Conservation (phyloP, 139 green algal species). For the Coccomyxa sp. region DNA sequence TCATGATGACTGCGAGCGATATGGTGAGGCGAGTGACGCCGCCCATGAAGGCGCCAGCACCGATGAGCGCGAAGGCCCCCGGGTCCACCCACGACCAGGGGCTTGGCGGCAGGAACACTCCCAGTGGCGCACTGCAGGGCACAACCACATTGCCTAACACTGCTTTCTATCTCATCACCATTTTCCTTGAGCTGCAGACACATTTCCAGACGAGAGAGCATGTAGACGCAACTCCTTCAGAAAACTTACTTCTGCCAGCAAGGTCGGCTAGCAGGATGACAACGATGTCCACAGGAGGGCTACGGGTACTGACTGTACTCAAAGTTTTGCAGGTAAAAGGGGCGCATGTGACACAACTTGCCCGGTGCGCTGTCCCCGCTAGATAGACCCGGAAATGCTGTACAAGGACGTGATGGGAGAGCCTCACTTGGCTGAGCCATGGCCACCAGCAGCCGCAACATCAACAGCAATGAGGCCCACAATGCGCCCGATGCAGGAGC, state of each 20-base stretch:
- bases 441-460: slow-evolving; percentile 4
- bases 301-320: too few relatives aligned
- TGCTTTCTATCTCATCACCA: too few relatives aligned
- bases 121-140: slow-evolving; percentile 35
- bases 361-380: too few relatives aligned
- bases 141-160: neutral
- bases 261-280: too few relatives aligned
- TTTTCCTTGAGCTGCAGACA: neutral
- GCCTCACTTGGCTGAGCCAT: neutral
- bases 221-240: too few relatives aligned
- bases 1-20: slow-evolving; percentile 85
- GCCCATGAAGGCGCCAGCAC: slow-evolving; percentile 86
- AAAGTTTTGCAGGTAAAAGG: too few relatives aligned
- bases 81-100: slow-evolving; percentile 84
- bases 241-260: too few relatives aligned
- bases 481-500: slow-evolving; percentile 56
- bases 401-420: neutral
- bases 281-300: too few relatives aligned
- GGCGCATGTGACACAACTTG: too few relatives aligned
- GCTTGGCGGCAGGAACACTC: slow-evolving; percentile 51
- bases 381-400: too few relatives aligned
- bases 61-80: slow-evolving; percentile 83
- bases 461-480: neutral
- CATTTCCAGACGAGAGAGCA: neutral
- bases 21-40: slow-evolving; percentile 85